A percentile compares a stretch with the other conserved stretches of the same genome.
These are phyloP conservation scores for Blastobotrys aristatus DNA, from an alignment of 1,139 yeast genomes.

Conservation along the genomic window DNA sequence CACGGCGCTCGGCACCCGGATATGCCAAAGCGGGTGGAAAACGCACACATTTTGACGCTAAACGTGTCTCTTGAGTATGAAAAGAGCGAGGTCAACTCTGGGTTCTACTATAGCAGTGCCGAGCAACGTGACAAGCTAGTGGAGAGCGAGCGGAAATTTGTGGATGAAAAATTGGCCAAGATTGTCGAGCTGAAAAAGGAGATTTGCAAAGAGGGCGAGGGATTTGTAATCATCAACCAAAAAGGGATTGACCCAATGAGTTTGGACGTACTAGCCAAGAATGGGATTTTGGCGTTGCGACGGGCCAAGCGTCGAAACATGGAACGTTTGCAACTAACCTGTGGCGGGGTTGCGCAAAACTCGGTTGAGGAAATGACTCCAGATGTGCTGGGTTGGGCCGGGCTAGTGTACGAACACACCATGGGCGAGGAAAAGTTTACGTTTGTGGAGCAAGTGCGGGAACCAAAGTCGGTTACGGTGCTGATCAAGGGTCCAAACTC, in stretches of 20 bases:
- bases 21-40: conserved; percentile 85
- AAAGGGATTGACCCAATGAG: conserved; percentile 99
- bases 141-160: conserved; percentile 88
- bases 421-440: conserved; percentile 98
- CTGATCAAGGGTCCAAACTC: conserved; percentile 90
- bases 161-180: conserved; percentile 86
- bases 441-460: conserved; percentile 84
- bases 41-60: conserved; percentile 79
- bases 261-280: conserved; percentile 85
- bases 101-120: conserved; percentile 90
- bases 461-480: conserved; percentile 88
- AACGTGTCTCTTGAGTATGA: conserved; percentile 96
- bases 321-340: conserved; percentile 94
- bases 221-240: conserved; percentile 94
- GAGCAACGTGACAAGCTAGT: conserved; percentile 96
- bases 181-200: conserved; percentile 89
- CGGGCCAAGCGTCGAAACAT: conserved; percentile 98
- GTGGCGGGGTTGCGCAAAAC: conserved; percentile 98
- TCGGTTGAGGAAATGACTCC: conserved; percentile 93
- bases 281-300: conserved; percentile 89
- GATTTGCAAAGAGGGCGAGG: conserved; percentile 73
- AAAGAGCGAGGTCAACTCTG: conserved; percentile 95
- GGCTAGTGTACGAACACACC: conserved; percentile 84
- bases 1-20: conserved; percentile 99
- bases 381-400: conserved; percentile 81